phyloP scores from a whole-genome alignment of 2,329 filamentous ascomycete genomes.

The Aspergillus udagawae region DNA sequence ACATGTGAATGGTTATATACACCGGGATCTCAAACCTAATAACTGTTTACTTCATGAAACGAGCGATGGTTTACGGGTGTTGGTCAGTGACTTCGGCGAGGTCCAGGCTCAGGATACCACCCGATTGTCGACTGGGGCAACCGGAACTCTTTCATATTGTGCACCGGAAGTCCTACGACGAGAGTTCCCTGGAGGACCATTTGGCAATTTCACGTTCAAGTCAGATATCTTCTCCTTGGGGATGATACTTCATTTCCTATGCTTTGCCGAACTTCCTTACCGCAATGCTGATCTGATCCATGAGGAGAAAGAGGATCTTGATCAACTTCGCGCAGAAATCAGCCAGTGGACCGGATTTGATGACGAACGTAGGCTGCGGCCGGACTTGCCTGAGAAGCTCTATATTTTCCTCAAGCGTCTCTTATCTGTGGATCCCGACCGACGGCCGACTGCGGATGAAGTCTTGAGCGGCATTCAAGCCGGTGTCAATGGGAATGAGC shows the following conservation, averaged over 20 bases:
- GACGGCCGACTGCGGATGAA: constrained; percentile 79
- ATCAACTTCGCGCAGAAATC: constrained; percentile 80
- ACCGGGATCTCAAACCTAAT: constrained; percentile 91
- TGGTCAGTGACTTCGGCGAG: constrained; percentile 97
- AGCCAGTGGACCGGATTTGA: constrained; percentile 82
- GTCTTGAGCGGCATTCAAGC: constrained; percentile 74
- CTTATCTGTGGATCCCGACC: constrained; percentile 69
- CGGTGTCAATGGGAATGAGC: constrained; percentile 51
- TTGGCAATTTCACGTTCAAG: constrained; percentile 93
- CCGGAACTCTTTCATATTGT: constrained; percentile 95
- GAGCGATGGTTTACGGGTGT: constrained; percentile 66
- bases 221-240: constrained; percentile 97
- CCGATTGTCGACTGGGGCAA: constrained; percentile 86
- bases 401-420: constrained; percentile 81
- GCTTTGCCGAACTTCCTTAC: constrained; percentile 87
- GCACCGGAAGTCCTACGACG: constrained; percentile 84
- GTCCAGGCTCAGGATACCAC: constrained; percentile 79
- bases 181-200: constrained; percentile 60
- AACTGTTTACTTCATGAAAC: constrained; percentile 86
- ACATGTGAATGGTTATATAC: constrained; percentile 88
- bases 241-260: constrained; percentile 98
- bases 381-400: constrained; percentile 79
- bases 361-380: constrained; percentile 67
- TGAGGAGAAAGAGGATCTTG: constrained; percentile 88
- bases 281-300: constrained; percentile 75